Percentiles rank a stretch among this genome's conserved stretches.
Conservation (phyloP, 129 eudicot species). For the Oenanthe sinensis region DNA sequence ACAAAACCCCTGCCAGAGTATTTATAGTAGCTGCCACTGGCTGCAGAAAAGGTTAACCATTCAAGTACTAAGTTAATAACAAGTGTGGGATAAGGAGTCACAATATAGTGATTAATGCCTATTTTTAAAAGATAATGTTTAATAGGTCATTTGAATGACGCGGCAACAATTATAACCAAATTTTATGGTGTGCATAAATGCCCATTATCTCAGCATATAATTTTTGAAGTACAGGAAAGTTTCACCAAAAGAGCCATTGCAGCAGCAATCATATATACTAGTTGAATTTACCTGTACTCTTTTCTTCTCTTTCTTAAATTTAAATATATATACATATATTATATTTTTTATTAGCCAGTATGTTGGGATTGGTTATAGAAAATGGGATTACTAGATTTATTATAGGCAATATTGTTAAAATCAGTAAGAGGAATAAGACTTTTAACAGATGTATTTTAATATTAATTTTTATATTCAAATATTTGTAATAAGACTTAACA, state of each 20-base stretch:
- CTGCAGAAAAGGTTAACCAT: constrained; percentile 24
- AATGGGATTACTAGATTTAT: too few relatives aligned
- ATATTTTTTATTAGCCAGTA: background rate
- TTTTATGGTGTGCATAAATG: background rate
- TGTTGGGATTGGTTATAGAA: background rate
- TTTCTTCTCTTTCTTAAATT: background rate
- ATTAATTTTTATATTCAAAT: background rate
- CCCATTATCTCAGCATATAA: background rate
- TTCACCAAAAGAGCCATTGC: background rate
- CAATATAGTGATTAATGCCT: background rate
- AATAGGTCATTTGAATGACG: background rate
- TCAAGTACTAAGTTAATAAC: background rate
- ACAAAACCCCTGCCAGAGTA: constrained; percentile 59
- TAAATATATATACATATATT: too few relatives aligned
- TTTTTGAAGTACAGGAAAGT: background rate
- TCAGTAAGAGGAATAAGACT: background rate
- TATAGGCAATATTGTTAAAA: background rate
- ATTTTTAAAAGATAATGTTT: background rate
- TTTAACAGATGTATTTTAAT: background rate
- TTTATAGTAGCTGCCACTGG: constrained; percentile 71
- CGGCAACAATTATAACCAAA: background rate
- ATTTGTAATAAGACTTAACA: background rate
- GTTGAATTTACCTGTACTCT: background rate
- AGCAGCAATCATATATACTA: background rate
- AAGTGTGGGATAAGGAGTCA: background rate